phyloP scores from a whole-genome alignment of 1,284 basidiomycete species.

The Cryptococcus sp. region DNA sequence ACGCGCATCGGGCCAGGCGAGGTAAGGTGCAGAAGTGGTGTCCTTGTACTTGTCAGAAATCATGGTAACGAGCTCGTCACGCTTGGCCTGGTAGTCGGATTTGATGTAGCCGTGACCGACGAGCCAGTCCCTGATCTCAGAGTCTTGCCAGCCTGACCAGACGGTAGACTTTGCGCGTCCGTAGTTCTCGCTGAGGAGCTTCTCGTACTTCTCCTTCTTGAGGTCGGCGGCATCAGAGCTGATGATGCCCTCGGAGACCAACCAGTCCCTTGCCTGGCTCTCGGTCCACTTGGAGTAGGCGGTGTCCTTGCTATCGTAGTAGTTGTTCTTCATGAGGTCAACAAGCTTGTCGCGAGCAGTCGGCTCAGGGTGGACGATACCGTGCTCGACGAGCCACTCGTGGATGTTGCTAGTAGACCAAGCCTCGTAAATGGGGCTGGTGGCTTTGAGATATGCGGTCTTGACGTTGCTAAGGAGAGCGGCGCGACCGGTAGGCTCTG shows the following conservation, averaged over 20 bases:
- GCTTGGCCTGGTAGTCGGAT: conserved; percentile 65
- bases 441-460: conserved; percentile 64
- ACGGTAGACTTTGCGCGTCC: conserved; percentile 65
- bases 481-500: conserved; percentile 64
- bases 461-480: conserved; percentile 70
- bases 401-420: conserved; percentile 87
- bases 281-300: conserved; percentile 70
- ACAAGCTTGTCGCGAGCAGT: conserved; percentile 70
- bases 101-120: conserved; percentile 72
- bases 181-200: conserved; percentile 76
- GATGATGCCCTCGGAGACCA: conserved; percentile 54
- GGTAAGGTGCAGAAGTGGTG: conserved; percentile 61
- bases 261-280: conserved; percentile 52
- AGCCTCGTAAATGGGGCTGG: conserved; percentile 70
- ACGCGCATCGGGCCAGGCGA: conserved; percentile 86
- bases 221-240: conserved; percentile 63
- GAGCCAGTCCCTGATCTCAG: conserved; percentile 74
- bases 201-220: conserved; percentile 72
- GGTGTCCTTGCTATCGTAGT: conserved; percentile 64
- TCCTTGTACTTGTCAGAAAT: conserved; percentile 52
- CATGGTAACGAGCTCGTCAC: conserved; percentile 60
- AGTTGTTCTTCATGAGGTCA: conserved; percentile 73
- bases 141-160: conserved; percentile 75
- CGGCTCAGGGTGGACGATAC: conserved; percentile 63
- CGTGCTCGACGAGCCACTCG: conserved; percentile 78